Evolutionary conservation across 495 filamentous ascomycete genomes (phyloP).

Genomic region (Cryomyces minteri): DNA sequence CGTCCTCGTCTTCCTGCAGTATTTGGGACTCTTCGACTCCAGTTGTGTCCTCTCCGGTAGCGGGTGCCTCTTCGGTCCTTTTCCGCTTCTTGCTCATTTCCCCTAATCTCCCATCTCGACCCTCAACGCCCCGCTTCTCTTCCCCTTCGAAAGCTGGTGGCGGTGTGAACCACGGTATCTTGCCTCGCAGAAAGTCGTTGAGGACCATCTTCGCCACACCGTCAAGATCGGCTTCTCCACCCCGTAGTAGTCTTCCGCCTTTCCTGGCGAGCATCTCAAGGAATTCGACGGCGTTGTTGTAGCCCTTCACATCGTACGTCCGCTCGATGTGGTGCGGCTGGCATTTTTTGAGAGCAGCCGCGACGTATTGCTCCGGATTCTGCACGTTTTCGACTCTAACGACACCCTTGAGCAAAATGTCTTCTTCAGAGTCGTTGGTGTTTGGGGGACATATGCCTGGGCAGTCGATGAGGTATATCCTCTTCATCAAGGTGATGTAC

Average conservation of each 20-base stretch:
- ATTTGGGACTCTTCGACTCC: background rate
- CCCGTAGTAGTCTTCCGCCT: constrained; percentile 66
- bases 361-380: constrained; percentile 88
- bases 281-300: constrained; percentile 54
- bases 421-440: constrained; percentile 57
- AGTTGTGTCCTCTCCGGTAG: background rate
- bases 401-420: constrained; percentile 82
- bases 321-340: constrained; percentile 78
- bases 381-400: constrained; percentile 90
- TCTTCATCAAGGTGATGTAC: constrained; percentile 90
- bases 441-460: constrained; percentile 90
- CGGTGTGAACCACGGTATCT: constrained; percentile 87
- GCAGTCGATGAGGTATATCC: constrained; percentile 94
- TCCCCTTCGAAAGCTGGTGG: constrained; percentile 42
- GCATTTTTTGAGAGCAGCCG: constrained; percentile 58
- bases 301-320: constrained; percentile 74
- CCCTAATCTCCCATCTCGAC: constrained; percentile 39
- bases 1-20: background rate
- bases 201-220: constrained; percentile 90
- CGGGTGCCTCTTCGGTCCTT: background rate
- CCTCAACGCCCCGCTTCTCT: constrained; percentile 29
- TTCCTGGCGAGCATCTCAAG: constrained; percentile 77
- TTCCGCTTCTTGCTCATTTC: constrained; percentile 43
- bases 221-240: constrained; percentile 82
- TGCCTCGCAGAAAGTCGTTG: constrained; percentile 88